Percentiles rank a stretch among this genome's conserved stretches.
These are phyloP conservation scores for Crithidia fasciculata DNA, from an alignment of 208 protist species.

Conservation along the genomic window DNA sequence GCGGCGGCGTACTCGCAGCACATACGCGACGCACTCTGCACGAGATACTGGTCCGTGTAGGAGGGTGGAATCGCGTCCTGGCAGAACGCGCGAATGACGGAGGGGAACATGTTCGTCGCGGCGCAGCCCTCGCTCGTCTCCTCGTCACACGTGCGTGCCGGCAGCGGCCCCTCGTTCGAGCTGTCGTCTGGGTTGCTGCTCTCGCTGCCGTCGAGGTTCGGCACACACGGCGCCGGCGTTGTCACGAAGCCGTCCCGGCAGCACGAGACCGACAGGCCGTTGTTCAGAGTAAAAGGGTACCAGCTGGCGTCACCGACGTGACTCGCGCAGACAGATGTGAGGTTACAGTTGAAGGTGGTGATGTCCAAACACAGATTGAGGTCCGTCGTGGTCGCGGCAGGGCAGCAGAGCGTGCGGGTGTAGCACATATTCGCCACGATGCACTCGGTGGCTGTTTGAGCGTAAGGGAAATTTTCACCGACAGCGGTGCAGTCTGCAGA, in stretches of 20 bases:
- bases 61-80: slow-evolving; percentile 10
- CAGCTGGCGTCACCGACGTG: slow-evolving; percentile 2
- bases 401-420: slow-evolving; percentile 27
- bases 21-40: slow-evolving; percentile 3
- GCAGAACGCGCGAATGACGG: slow-evolving; percentile 29
- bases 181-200: not conserved
- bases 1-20: slow-evolving; percentile 28
- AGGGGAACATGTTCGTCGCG: slow-evolving; percentile 3
- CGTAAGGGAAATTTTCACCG: slow-evolving; percentile 22
- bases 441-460: slow-evolving; percentile 11
- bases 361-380: slow-evolving; percentile 17
- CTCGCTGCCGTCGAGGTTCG: slow-evolving; percentile 2
- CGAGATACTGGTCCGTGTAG: slow-evolving; percentile 27
- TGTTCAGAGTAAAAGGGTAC: slow-evolving; percentile 16
- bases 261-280: slow-evolving; percentile 23
- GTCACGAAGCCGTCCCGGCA: slow-evolving; percentile 14
- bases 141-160: slow-evolving; percentile 14
- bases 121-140: slow-evolving; percentile 4
- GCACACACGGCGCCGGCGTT: slow-evolving; percentile 9
- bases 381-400: not conserved
- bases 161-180: not conserved
- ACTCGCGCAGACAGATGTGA: slow-evolving; percentile 5
- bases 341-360: slow-evolving; percentile 21
- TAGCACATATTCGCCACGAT: slow-evolving; percentile 21
- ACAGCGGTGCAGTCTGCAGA: slow-evolving; percentile 10